phyloP scores from a whole-genome alignment of 257 asterid species.

The Solanum rostratum region DNA sequence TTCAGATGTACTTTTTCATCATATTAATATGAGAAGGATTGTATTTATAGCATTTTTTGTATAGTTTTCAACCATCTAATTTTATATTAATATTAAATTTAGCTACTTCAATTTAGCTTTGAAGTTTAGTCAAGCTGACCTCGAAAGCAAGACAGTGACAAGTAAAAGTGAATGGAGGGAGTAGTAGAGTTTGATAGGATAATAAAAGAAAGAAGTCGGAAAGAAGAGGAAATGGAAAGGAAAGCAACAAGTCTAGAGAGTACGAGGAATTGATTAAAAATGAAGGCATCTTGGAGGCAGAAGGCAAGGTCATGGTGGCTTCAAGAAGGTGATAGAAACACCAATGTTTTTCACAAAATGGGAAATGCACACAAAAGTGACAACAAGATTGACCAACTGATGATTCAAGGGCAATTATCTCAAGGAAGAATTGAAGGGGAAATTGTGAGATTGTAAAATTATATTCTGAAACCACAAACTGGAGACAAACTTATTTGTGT shows the following conservation, averaged over 20 bases:
- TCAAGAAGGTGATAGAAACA: neutral
- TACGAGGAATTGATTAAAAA: neutral
- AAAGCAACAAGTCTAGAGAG: neutral
- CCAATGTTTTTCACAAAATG: neutral
- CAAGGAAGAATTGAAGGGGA: neutral
- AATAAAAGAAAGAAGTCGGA: neutral
- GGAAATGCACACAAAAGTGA: neutral
- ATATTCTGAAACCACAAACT: too few relatives aligned
- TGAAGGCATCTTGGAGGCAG: neutral
- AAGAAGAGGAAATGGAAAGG: neutral
- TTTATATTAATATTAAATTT: too few relatives aligned
- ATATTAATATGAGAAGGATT: too few relatives aligned
- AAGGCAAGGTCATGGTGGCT: neutral
- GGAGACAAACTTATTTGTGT: neutral
- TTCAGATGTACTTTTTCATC: too few relatives aligned
- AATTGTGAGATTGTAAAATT: too few relatives aligned
- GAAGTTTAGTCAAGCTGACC: too few relatives aligned
- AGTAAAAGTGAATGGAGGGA: too few relatives aligned
- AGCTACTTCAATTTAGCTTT: too few relatives aligned
- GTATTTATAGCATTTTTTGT: too few relatives aligned
- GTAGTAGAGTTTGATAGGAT: neutral
- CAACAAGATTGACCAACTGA: neutral
- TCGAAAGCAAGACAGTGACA: too few relatives aligned
- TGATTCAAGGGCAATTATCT: neutral
- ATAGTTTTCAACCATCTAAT: too few relatives aligned